Conservation (phyloP, 345 rosid species). For the Melastoma malabathricum region DNA sequence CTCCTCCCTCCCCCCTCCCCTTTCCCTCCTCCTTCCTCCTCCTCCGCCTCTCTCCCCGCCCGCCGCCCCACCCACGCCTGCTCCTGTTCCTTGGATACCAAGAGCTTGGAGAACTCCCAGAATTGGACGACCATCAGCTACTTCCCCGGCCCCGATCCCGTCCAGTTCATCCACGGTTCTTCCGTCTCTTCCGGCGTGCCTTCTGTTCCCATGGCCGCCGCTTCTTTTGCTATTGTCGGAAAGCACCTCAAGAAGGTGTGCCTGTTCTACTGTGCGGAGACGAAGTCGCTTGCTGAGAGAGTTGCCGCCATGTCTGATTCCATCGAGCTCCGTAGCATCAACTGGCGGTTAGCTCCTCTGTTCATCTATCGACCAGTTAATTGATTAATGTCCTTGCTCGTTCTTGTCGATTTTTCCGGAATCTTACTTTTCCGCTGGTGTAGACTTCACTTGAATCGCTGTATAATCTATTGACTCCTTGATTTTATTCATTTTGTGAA, state of each 20-base stretch:
- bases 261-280: constrained; percentile 71
- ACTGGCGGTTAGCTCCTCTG: constrained; percentile 49
- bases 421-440: not conserved
- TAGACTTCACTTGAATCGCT: no score
- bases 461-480: no score
- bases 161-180: constrained; percentile 22
- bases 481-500: no score
- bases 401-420: not conserved
- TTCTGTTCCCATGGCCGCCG: constrained; percentile 37
- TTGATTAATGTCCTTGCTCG: not conserved
- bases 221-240: constrained; percentile 32
- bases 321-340: constrained; percentile 73
- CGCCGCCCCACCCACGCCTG: constrained; percentile 4
- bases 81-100: constrained; percentile 25
- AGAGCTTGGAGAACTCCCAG: constrained; percentile 41
- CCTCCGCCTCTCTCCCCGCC: not conserved
- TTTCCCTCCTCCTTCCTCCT: constrained; percentile 3
- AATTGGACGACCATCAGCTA: constrained; percentile 32
- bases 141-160: constrained; percentile 32
- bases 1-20: not conserved
- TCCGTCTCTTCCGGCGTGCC: constrained; percentile 15
- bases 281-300: constrained; percentile 66
- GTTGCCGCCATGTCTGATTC: constrained; percentile 58
- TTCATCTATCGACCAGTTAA: not conserved
- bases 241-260: constrained; percentile 46